A percentile compares a stretch with the other conserved stretches of the same genome.
These are phyloP conservation scores for Parietaria judaica DNA, from an alignment of 306 rosid species.

Conservation along the genomic window DNA sequence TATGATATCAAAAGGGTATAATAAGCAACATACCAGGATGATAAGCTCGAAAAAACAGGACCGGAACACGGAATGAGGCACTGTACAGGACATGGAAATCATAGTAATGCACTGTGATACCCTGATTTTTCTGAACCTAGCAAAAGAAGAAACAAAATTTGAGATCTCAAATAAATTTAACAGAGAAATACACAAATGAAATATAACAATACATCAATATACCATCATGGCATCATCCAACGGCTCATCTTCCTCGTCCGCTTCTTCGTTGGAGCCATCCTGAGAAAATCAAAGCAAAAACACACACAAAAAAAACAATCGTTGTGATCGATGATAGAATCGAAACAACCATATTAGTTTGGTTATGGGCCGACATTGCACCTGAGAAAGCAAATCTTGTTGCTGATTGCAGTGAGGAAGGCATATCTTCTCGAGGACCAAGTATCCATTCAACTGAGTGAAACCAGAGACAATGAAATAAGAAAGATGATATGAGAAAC, in stretches of 20 bases:
- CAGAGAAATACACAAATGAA: constrained; percentile 9
- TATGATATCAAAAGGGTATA: not conserved
- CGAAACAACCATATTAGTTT: not conserved
- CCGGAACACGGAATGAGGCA: constrained; percentile 70
- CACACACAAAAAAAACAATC: not conserved
- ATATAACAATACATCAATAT: constrained; percentile 17
- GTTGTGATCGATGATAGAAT: constrained; percentile 1
- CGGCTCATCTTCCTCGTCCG: constrained; percentile 32
- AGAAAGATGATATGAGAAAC: not conserved
- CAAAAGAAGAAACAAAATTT: constrained; percentile 9
- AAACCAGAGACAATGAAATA: not conserved
- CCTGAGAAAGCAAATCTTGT: constrained; percentile 16
- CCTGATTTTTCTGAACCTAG: constrained; percentile 37
- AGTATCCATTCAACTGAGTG: constrained; percentile 51
- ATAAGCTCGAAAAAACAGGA: constrained; percentile 62
- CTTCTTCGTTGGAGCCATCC: constrained; percentile 19
- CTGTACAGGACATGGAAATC: constrained; percentile 67
- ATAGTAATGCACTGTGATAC: constrained; percentile 33
- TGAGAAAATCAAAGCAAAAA: not conserved
- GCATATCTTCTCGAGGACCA: constrained; percentile 52
- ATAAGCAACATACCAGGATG: constrained; percentile 40
- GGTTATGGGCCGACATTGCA: constrained; percentile 6
- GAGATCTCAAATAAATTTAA: not conserved
- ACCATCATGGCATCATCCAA: constrained; percentile 60
- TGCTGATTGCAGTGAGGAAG: constrained; percentile 1